A percentile compares a stretch with the other conserved stretches of the same genome.
phyloP scores from a whole-genome alignment of 306 rosid genomes.

The Sicyos edulis region DNA sequence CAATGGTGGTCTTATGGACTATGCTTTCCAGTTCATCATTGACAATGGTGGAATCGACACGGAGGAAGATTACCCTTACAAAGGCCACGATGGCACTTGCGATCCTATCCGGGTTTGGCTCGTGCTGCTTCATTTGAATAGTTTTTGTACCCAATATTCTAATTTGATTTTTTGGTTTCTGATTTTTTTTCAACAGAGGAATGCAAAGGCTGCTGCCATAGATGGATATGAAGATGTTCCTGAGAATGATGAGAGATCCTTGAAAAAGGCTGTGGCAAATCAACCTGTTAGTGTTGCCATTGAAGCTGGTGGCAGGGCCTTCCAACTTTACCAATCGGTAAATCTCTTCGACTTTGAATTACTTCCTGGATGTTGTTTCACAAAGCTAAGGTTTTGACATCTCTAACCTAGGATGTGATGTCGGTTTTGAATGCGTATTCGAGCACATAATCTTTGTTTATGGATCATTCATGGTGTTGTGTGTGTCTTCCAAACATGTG shows the following conservation, averaged over 20 bases:
- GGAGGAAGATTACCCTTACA: constrained; percentile 69
- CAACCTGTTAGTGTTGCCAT: constrained; percentile 85
- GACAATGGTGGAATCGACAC: constrained; percentile 86
- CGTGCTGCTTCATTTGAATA: not conserved
- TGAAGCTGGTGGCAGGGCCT: constrained; percentile 92
- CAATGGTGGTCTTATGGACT: constrained; percentile 94
- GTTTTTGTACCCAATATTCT: not conserved
- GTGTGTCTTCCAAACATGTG: too few species aligned
- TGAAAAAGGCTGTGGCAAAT: constrained; percentile 65
- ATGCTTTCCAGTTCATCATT: constrained; percentile 62
- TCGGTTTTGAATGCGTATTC: not conserved
- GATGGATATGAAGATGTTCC: constrained; percentile 81
- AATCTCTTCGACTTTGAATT: constrained; percentile 4
- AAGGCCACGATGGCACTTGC: constrained; percentile 52
- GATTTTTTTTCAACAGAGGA: constrained; percentile 40
- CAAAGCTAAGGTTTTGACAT: not conserved
- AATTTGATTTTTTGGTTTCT: not conserved
- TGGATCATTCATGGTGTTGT: not conserved
- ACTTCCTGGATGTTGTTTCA: not conserved
- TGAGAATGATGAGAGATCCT: constrained; percentile 56
- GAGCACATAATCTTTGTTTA: not conserved
- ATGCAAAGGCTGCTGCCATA: constrained; percentile 59
- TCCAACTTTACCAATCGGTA: constrained; percentile 78
- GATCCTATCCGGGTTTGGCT: constrained; percentile 53
- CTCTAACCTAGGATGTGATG: not conserved